These are phyloP conservation scores for Naematelia encephala DNA, from an alignment of 768 basidiomycete species.

Conservation along the genomic window DNA sequence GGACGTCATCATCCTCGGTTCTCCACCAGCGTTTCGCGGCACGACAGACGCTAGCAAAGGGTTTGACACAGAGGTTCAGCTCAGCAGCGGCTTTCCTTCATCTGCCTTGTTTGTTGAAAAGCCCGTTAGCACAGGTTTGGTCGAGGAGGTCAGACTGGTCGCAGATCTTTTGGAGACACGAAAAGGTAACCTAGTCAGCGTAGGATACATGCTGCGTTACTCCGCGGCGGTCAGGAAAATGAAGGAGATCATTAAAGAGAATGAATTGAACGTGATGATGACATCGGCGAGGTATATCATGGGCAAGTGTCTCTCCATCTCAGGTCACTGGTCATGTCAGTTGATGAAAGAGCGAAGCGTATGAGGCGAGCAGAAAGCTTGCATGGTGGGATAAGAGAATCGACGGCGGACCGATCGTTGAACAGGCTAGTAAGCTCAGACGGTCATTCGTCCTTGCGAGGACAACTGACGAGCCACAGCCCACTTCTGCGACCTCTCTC, in stretches of 20 bases:
- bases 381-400: slow-evolving; percentile 40
- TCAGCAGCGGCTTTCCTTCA: slow-evolving; percentile 76
- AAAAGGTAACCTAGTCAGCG: slow-evolving; percentile 52
- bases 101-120: slow-evolving; percentile 86
- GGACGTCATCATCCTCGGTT: slow-evolving; percentile 54
- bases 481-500: slow-evolving; percentile 61
- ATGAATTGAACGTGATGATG: slow-evolving; percentile 85
- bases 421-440: slow-evolving; percentile 66
- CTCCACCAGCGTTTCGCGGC: slow-evolving; percentile 83
- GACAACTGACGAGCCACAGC: neutral
- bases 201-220: slow-evolving; percentile 74
- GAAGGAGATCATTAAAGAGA: slow-evolving; percentile 87
- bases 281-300: slow-evolving; percentile 61
- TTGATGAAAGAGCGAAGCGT: neutral
- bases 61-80: slow-evolving; percentile 77
- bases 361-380: slow-evolving; percentile 11
- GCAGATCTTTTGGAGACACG: slow-evolving; percentile 64
- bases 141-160: slow-evolving; percentile 63
- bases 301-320: slow-evolving; percentile 3
- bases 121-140: slow-evolving; percentile 73
- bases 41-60: slow-evolving; percentile 58
- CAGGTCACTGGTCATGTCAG: neutral
- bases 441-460: neutral
- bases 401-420: slow-evolving; percentile 38
- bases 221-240: slow-evolving; percentile 87